These are phyloP conservation scores for Dryas integrifolia DNA, from an alignment of 331 rosid genomes.

Conservation along the genomic window DNA sequence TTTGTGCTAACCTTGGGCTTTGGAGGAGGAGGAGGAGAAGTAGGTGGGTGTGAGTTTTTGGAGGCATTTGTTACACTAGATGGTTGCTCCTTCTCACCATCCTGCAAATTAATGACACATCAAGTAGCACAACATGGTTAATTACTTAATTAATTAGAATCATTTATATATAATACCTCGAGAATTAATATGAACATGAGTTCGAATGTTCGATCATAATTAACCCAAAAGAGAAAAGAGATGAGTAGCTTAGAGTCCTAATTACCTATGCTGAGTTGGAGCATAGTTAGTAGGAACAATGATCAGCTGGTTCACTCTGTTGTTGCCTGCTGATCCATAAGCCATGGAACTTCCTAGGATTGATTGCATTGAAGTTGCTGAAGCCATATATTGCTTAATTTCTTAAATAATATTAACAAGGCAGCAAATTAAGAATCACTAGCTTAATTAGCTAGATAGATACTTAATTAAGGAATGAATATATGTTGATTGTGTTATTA, in stretches of 20 bases:
- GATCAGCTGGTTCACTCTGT: background rate
- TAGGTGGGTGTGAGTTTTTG: conserved; percentile 24
- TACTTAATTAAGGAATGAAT: too few relatives aligned
- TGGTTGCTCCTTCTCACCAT: conserved; percentile 12
- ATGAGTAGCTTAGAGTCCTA: too few relatives aligned
- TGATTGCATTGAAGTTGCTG: background rate
- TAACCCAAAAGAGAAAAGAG: background rate
- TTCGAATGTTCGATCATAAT: too few relatives aligned
- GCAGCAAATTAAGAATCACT: too few relatives aligned
- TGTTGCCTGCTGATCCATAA: background rate
- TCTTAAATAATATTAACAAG: too few relatives aligned
- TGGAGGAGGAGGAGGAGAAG: conserved; percentile 8
- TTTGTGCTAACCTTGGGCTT: conserved; percentile 49
- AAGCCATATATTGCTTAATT: background rate
- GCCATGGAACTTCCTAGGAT: background rate
- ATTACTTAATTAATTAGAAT: too few relatives aligned
- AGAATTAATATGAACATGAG: too few relatives aligned
- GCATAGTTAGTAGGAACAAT: background rate
- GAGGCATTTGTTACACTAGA: conserved; percentile 1
- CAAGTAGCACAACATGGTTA: background rate
- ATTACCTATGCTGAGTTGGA: background rate
- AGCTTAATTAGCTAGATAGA: too few relatives aligned
- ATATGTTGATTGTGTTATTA: too few relatives aligned
- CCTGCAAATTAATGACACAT: background rate
- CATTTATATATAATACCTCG: too few relatives aligned